phyloP scores from a whole-genome alignment of 202 grass and related monocot species.

The Schoenoplectus triqueter region DNA sequence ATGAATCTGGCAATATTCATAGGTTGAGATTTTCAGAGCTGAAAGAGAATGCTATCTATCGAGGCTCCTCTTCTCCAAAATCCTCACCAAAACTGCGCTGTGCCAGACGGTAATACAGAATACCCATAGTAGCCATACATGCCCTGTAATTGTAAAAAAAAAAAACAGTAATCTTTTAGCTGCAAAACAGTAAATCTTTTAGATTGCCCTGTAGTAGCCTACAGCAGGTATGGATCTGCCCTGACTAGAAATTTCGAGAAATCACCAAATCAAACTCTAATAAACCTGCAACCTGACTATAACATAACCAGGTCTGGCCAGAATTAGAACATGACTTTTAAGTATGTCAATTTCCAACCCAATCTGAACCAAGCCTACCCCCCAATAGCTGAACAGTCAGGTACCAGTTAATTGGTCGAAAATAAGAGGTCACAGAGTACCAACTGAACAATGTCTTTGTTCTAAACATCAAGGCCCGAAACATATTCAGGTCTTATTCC shows the following conservation, averaged over 20 bases:
- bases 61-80: slow-evolving; percentile 66
- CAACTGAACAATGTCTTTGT: not conserved
- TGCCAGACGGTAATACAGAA: slow-evolving; percentile 92
- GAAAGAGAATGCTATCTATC: slow-evolving; percentile 49
- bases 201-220: no score
- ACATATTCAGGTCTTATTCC: not conserved
- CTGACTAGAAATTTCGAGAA: not conserved
- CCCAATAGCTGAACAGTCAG: not conserved
- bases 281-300: not conserved
- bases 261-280: not conserved
- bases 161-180: slow-evolving; percentile 33
- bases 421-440: not conserved
- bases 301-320: not conserved
- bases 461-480: not conserved
- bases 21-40: slow-evolving; percentile 30
- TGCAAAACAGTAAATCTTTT: not conserved
- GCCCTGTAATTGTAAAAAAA: slow-evolving; percentile 60
- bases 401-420: not conserved
- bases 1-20: slow-evolving; percentile 41
- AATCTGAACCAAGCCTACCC: not conserved
- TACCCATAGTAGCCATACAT: slow-evolving; percentile 92
- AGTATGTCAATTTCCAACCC: not conserved
- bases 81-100: slow-evolving; percentile 80
- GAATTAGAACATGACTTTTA: not conserved
- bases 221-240: not conserved